Evolutionary conservation across 768 basidiomycete species (phyloP), one percentile per base, ranked within the genome.

Genomic region (Hygrophoropsis aurantiaca): DNA sequence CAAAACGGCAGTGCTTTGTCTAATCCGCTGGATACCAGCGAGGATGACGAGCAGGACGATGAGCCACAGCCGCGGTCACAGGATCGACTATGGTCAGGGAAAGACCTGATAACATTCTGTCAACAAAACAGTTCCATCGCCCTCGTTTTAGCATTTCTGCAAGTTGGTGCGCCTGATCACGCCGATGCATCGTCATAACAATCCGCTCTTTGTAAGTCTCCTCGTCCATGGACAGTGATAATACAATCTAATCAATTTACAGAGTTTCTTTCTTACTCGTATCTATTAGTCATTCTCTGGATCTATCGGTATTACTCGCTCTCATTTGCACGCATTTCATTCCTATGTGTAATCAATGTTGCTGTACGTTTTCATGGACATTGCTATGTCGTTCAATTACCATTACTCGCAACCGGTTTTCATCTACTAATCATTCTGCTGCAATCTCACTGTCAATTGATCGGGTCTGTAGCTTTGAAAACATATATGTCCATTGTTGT

Each of bases 91-190:
- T 89, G 86, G 84, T 87, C 83, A 26, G 83, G 88, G n/a, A 81
- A 82, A 47, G 94, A 95, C 58, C 67, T 98, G 50, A 84, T 90
- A 59, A 66, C 86, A 57, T 80, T 89, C 25, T 94, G 92, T 61
- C 81, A 84, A 54, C 94, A 97, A 65, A 98, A 97, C 58, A 93
- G 92, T 60, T 76, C 88, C 11, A 82, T 97, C 30, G 79, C 89
- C 3, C 70, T 82, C 26, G 80, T 94, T 45, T 74, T 95, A 38
- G 79, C 83, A 42, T 75, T 78, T 52, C 63, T 89, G 38, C 79
- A 81, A 58, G 74, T 78, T 11, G 74, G 74, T 11, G 59, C 70
- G 32, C 68, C 75, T 37, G 77, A 73, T 49, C 66, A 67, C 44
- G 63, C 61, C 30, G 57, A 58, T 15, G 52, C 58, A 38, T 59